Evolutionary conservation across 495 filamentous ascomycete genomes (phyloP).

Genomic region (Neurospora sp.): DNA sequence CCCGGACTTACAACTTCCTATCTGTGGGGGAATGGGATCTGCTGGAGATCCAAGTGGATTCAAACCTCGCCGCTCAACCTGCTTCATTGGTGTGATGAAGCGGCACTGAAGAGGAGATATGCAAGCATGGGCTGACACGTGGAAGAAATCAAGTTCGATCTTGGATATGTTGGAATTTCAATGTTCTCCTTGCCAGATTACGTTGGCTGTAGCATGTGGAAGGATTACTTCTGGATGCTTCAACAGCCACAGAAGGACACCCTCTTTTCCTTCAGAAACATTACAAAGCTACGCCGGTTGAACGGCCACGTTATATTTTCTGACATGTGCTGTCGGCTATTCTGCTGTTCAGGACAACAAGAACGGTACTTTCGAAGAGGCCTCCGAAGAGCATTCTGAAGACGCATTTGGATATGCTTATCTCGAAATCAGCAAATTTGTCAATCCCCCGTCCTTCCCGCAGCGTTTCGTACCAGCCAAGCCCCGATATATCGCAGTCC

Average conservation of each 20-base stretch:
- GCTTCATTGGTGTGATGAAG: background rate
- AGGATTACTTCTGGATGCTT: constrained; percentile 17
- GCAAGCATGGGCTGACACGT: background rate
- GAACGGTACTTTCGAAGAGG: background rate
- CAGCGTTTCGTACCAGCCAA: background rate
- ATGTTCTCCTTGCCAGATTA: background rate
- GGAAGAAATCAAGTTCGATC: background rate
- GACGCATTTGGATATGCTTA: background rate
- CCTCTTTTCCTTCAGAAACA: background rate
- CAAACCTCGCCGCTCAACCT: background rate
- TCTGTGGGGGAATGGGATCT: background rate
- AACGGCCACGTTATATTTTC: background rate
- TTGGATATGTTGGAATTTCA: background rate
- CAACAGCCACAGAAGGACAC: constrained; percentile 28
- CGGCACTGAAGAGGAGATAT: background rate
- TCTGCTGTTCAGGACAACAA: background rate
- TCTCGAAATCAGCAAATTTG: background rate
- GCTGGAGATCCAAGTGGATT: background rate
- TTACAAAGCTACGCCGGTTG: background rate
- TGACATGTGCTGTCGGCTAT: background rate
- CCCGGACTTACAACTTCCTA: background rate
- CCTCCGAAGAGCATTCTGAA: background rate
- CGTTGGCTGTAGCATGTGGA: background rate
- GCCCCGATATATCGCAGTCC: background rate
- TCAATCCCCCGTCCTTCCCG: background rate